Base-by-base conservation (phyloP, 2,329 filamentous ascomycete species). In the Ceratocystis albifundus region DNA sequence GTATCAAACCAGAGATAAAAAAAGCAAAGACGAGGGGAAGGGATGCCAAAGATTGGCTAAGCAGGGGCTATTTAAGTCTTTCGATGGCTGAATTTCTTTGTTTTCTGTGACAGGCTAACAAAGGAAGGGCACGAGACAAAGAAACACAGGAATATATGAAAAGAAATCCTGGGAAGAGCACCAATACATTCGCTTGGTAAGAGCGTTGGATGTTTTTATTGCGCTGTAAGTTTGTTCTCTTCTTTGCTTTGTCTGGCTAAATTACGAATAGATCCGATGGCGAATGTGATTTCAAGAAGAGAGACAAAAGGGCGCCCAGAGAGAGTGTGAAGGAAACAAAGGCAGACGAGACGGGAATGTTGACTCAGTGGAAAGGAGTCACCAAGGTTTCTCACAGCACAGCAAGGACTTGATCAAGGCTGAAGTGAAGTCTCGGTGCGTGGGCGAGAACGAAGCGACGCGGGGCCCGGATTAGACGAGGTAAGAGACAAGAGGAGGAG, bases 21-120 rank as follows among this genome's bases (percentile, higher is more conserved):
- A 17, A 5, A 22, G 17, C 5, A 30, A 28, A 12, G 10, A 15
- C 25, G 53, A 28, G 30, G 53, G 20, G 30, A 4, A 30, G 22
- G 17, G 15, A 28, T 30, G 53, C 53, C 53, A 57, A 30, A 57
- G 53, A 57, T 30, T 36, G 53, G 53, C 53, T 12, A 17, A 57
- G 22, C 22, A 57, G 15, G 20, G 8, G 22, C 53, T 57, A 30
- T 57, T 57, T 30, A 30, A 15, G 53, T 28, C 10, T n/a, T 57
- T 28, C 15, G 15, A 15, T 12, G 25, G 53, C 22, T 28, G 20
- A 57, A 30, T 57, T 6, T 57, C 53, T 57, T 57, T 57, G 53
- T 57, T 57, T 12, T 57, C 53, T 57, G 53, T 30, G 25, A 57
- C 53, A 57, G 25, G 53, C 25, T 57, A 30, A 57, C 53, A 57